Conservation (phyloP, 768 basidiomycete species). For the Sarcomyxa edulis region DNA sequence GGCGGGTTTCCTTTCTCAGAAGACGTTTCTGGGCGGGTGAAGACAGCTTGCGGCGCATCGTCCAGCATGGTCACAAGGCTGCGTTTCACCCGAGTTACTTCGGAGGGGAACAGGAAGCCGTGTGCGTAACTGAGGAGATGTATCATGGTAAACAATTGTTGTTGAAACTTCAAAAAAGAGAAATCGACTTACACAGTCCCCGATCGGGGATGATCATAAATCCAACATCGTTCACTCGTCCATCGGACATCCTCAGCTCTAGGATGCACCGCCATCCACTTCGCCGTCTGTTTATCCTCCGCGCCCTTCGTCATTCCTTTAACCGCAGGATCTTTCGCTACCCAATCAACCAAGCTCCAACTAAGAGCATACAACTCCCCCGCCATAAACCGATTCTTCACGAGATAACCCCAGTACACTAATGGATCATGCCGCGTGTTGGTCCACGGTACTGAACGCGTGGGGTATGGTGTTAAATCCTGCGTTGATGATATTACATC, state of each 20-base stretch:
- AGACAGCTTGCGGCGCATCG: conserved; percentile 29
- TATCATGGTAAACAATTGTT: conserved; percentile 6
- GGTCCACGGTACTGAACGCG: neutral
- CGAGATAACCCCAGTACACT: conserved; percentile 86
- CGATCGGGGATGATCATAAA: conserved; percentile 95
- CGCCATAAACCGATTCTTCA: conserved; percentile 92
- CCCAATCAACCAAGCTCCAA: conserved; percentile 84
- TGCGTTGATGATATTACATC: conserved; percentile 4
- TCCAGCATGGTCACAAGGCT: conserved; percentile 51
- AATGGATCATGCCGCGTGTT: conserved; percentile 51
- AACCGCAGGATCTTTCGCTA: conserved; percentile 68
- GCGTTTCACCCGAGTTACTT: conserved; percentile 63
- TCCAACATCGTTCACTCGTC: conserved; percentile 92
- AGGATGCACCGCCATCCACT: conserved; percentile 90
- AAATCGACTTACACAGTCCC: conserved; percentile 74
- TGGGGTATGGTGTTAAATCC: neutral
- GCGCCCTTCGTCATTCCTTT: conserved; percentile 69
- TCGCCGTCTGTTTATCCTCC: conserved; percentile 91
- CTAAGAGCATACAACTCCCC: conserved; percentile 91
- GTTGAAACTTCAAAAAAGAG: conserved; percentile 4
- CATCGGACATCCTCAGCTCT: conserved; percentile 75
- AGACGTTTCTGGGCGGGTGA: conserved; percentile 19
- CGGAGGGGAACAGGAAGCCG: conserved; percentile 92
- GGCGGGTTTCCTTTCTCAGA: too few relatives aligned
- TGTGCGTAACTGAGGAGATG: conserved; percentile 69